Evolutionary conservation across 106 monocot genomes (phyloP).

Genomic region (Dactylorhiza incarnata): DNA sequence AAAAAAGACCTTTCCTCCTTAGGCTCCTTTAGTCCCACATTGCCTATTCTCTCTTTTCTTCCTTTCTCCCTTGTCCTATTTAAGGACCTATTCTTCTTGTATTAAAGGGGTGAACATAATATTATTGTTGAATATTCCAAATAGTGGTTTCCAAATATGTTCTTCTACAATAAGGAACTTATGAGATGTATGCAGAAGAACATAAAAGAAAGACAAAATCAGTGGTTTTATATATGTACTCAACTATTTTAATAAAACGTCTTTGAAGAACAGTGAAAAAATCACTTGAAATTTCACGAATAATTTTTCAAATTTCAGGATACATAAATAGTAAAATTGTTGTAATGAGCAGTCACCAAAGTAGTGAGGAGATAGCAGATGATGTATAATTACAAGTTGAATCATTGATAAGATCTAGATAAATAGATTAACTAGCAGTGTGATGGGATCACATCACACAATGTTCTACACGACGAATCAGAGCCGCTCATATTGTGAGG

Average conservation of each 20-base stretch:
- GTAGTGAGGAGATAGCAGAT: background rate
- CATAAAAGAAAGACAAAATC: background rate
- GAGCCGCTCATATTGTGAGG: too few species aligned
- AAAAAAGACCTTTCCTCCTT: too few species aligned
- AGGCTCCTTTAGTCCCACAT: too few species aligned
- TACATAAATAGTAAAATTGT: background rate
- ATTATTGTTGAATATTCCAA: too few species aligned
- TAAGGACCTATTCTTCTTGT: too few species aligned
- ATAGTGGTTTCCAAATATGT: too few species aligned
- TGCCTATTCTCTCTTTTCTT: too few species aligned
- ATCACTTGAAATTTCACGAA: background rate
- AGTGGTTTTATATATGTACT: background rate
- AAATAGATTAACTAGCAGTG: background rate
- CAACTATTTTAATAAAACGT: background rate
- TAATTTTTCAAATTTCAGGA: background rate
- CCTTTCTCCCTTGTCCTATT: too few species aligned
- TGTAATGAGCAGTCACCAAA: background rate
- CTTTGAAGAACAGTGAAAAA: background rate
- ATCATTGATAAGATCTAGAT: background rate
- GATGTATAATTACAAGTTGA: background rate
- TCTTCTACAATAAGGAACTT: background rate
- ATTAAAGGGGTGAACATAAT: too few species aligned
- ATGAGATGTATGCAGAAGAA: background rate
- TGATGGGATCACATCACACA: background rate
- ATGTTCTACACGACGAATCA: too few species aligned